Evolutionary conservation across 441 rosid genomes (phyloP).

Genomic region (Mallotus japonicus): DNA sequence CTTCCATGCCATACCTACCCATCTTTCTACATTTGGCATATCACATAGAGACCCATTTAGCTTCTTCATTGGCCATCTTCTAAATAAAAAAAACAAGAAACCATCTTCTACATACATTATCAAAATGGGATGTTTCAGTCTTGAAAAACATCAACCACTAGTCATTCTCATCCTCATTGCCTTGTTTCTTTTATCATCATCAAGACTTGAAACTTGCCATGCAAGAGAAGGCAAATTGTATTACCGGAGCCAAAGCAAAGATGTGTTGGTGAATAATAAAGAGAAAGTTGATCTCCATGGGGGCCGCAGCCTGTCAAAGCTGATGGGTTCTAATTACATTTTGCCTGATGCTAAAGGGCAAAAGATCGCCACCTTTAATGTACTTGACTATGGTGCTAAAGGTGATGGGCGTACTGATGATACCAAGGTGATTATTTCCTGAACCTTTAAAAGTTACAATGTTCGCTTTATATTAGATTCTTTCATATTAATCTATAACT

Average conservation of each 20-base stretch:
- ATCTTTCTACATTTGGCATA: too few species aligned
- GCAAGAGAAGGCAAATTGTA: conserved; percentile 42
- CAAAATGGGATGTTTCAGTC: conserved; percentile 38
- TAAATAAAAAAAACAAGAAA: not conserved
- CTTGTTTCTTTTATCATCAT: conserved; percentile 30
- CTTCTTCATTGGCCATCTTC: conserved; percentile 1
- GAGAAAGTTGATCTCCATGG: conserved; percentile 11
- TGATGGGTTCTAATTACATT: conserved; percentile 1
- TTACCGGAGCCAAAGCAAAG: conserved; percentile 26
- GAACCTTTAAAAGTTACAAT: not conserved
- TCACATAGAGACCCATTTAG: not conserved
- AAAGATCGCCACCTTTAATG: conserved; percentile 46
- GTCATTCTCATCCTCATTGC: conserved; percentile 24
- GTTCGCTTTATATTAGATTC: too few species aligned
- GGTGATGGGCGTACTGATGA: conserved; percentile 82
- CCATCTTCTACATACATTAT: not conserved
- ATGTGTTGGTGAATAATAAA: conserved; percentile 11
- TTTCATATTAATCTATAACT: too few species aligned
- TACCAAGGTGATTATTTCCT: conserved; percentile 56
- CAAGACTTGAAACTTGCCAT: conserved; percentile 37
- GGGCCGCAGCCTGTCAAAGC: conserved; percentile 24
- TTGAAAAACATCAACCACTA: conserved; percentile 22
- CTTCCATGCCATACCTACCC: too few species aligned
- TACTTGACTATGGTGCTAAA: conserved; percentile 69
- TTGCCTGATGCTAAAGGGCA: conserved; percentile 1